Evolutionary conservation across 2,329 filamentous ascomycete genomes (phyloP).

Genomic region (Aspergillus fumigatiaffinis): DNA sequence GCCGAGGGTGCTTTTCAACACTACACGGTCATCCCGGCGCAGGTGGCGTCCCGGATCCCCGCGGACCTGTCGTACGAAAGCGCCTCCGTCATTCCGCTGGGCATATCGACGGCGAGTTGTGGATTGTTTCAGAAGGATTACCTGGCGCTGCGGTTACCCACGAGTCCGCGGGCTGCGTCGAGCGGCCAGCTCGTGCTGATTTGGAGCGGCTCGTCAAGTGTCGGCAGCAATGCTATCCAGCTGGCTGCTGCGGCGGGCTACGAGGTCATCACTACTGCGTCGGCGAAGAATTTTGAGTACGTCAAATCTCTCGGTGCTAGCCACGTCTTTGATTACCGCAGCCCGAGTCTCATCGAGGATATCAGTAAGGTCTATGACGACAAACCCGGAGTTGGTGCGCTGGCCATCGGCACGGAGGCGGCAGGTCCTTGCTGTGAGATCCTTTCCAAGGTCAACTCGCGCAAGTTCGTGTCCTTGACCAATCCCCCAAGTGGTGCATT

Average conservation of each 20-base stretch:
- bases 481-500: not conserved
- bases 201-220: constrained; percentile 23
- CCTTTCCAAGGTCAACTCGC: not conserved
- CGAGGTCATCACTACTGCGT: constrained; percentile 37
- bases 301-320: constrained; percentile 43
- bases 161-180: not conserved
- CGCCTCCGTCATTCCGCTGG: constrained; percentile 18
- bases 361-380: constrained; percentile 8
- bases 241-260: constrained; percentile 39
- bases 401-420: not conserved
- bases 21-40: constrained; percentile 16
- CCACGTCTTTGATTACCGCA: constrained; percentile 44
- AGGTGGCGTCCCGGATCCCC: constrained; percentile 14
- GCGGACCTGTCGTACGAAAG: constrained; percentile 11
- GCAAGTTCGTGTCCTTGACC: not conserved
- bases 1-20: constrained; percentile 21
- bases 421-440: not conserved
- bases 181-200: constrained; percentile 4
- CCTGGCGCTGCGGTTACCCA: constrained; percentile 11
- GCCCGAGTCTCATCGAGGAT: constrained; percentile 5
- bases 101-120: constrained; percentile 17
- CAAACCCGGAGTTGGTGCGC: constrained; percentile 13
- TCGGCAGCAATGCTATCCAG: constrained; percentile 47
- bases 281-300: constrained; percentile 40
- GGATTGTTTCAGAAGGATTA: constrained; percentile 19